Evolutionary conservation across 441 rosid genomes (phyloP), one percentile per base, ranked within the genome.

Genomic region (Viola pubescens): DNA sequence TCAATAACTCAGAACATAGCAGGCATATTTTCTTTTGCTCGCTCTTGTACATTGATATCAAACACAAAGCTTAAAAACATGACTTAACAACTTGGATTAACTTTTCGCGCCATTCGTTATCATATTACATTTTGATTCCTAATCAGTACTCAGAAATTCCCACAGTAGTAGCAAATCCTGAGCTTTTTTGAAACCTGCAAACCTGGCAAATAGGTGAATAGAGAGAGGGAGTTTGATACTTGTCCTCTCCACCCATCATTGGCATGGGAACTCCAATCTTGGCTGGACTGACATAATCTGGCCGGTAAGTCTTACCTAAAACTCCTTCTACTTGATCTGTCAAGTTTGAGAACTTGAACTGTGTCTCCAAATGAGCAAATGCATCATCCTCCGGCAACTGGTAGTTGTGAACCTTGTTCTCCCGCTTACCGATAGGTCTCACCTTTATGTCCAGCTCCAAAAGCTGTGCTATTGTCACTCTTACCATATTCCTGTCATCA

Each of bases 191-290:
- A 74, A 88, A 91, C 76, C 84, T 81, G 76, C 96, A 84, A 43
- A 64, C 63, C 26, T 63, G 75, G 76, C 94, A 88, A 51, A 72
- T 58, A 66, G 87, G 73, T 14, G 96, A 86, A 61, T 71, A 73
- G 9, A 86, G 73, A 6, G 89, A 79, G 12, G 79, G 73, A 40
- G 89, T 86, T 44, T 77, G 66, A 68, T 88, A 88, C 71, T 75
- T 86, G 75, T 88, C 89, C 69, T 88, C 90, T 9, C 96, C 97
- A 6, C 96, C 97, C 89, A 83, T 84, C 84, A 86, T 77, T n/a
- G 90, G 97, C 97, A 88, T 91, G 0, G 87, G 80, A 48, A 88
- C 97, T 8, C 96, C 94, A 2, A 49, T 68, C 75, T 86, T 91
- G 63, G 81, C 96, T 7, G 85, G 82, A 67, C 96, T 88, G 9